These are phyloP conservation scores for Aspergillus niger DNA, from an alignment of 2,329 filamentous ascomycete genomes.

Conservation along the genomic window DNA sequence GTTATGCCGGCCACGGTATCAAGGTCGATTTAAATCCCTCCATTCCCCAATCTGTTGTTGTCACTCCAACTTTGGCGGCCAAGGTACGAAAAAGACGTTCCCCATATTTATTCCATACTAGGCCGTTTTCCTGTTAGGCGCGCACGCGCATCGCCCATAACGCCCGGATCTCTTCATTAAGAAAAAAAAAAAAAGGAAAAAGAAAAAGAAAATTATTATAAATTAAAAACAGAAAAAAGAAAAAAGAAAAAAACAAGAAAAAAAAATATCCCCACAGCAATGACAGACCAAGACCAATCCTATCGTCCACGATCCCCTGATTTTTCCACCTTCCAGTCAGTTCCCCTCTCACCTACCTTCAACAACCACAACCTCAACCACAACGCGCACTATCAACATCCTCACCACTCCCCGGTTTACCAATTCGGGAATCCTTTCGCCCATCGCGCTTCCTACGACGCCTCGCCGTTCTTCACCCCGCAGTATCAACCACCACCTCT, in stretches of 20 bases:
- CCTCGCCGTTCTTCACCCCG: conserved; percentile 48
- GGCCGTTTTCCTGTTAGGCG: conserved; percentile 7
- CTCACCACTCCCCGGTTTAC: conserved; percentile 32
- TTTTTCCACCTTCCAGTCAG: conserved; percentile 51
- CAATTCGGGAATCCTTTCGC: conserved; percentile 37
- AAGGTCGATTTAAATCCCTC: not conserved
- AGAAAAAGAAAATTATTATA: not conserved
- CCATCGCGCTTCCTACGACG: conserved; percentile 49
- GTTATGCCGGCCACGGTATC: too few relatives aligned
- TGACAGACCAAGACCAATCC: conserved; percentile 48
- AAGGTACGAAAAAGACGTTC: conserved; percentile 8
- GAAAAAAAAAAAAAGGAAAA: conserved; percentile 9
- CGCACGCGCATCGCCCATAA: conserved; percentile 13
- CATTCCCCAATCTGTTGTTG: not conserved
- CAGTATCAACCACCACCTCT: conserved; percentile 33
- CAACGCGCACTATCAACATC: conserved; percentile 8
- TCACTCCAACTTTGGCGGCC: not conserved
- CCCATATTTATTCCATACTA: conserved; percentile 16
- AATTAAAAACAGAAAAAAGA: conserved; percentile 18
- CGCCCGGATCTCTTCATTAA: conserved; percentile 3
- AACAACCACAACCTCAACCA: not conserved
- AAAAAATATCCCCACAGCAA: conserved; percentile 32
- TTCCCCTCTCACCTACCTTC: conserved; percentile 38
- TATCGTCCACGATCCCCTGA: conserved; percentile 54
- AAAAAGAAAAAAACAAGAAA: conserved; percentile 14